phyloP scores from a whole-genome alignment of 176 grass and related monocot species.

The Poa annua region DNA sequence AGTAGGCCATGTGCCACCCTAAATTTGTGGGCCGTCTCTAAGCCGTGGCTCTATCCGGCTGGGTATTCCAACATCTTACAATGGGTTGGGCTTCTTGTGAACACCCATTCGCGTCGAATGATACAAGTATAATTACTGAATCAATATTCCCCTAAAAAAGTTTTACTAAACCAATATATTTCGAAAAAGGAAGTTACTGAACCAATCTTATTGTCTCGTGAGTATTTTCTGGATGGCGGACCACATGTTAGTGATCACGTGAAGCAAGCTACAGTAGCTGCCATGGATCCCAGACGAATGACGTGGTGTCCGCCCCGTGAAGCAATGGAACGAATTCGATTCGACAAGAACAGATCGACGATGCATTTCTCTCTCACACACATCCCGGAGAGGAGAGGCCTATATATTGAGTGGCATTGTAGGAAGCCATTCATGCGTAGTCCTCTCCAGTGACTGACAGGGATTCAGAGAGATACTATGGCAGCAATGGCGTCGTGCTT shows the following conservation, averaged over 20 bases:
- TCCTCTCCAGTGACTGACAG: neutral
- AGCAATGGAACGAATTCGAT: neutral
- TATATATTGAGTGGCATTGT: neutral
- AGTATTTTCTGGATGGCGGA: neutral
- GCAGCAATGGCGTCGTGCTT: neutral
- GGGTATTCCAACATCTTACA: no score
- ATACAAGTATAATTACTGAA: no score
- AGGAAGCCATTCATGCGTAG: neutral
- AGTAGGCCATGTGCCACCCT: no score
- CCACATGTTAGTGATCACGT: neutral
- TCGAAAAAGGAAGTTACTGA: no score
- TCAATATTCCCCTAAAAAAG: no score
- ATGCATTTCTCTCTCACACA: neutral
- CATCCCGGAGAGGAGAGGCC: neutral
- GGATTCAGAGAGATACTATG: neutral
- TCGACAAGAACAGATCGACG: neutral
- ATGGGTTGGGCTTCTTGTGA: no score
- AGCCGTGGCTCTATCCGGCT: no score
- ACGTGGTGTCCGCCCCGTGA: neutral
- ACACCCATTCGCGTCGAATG: no score
- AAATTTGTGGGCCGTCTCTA: no score
- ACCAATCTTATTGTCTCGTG: neutral
- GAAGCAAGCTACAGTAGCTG: neutral
- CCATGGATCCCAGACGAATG: neutral
- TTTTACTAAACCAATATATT: no score